Evolutionary conservation across 306 rosid genomes (phyloP), one percentile per base, ranked within the genome.

Genomic region (Quercus rubra): DNA sequence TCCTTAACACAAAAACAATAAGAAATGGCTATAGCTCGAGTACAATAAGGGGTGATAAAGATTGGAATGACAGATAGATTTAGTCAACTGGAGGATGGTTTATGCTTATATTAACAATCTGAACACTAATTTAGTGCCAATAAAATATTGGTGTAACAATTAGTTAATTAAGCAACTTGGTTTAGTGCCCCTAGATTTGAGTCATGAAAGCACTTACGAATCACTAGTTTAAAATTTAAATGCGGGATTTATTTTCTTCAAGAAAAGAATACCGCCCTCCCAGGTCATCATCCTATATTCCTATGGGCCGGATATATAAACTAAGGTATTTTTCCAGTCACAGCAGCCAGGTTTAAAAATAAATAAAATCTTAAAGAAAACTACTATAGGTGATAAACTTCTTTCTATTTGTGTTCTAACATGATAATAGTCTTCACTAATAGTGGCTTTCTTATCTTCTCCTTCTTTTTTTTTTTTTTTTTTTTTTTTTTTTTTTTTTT

Each of bases 401-500:
- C 54, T 13, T 49, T 49, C 17, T 8, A 8, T 41, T 41, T 49
- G 17, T 49, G 54, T 49, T 49, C 54, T 49, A 12, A 49, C 54
- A 49, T 49, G 54, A 49, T 41, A 41, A 49, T 49, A 49, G 15
- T 49, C 54, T 49, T 49, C 15, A 49, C 54, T 49, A 49, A 49
- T 49, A 49, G 15, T 10, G 17, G 54, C 54, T 49, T 49, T 49
- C 54, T 49, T 49, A 49, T 13, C 54, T 49, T 49, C 54, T 49
- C 54, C 54, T 49, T 49, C 3, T 10, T 12, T 0, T 3, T 2
- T 6, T 8, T 8, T 6, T 0, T 11, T 12, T 0, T 46, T 3
- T 3, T 9, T 0, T 3, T 46, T 0, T 10, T 0, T 3, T 46
- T 0, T 46, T 46, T 2, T 0, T 2, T 46, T 0, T n/a, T n/a